A percentile compares a stretch with the other conserved stretches of the same genome.
Evolutionary conservation across 306 rosid genomes (phyloP).

Genomic region (Carpinus viminea): DNA sequence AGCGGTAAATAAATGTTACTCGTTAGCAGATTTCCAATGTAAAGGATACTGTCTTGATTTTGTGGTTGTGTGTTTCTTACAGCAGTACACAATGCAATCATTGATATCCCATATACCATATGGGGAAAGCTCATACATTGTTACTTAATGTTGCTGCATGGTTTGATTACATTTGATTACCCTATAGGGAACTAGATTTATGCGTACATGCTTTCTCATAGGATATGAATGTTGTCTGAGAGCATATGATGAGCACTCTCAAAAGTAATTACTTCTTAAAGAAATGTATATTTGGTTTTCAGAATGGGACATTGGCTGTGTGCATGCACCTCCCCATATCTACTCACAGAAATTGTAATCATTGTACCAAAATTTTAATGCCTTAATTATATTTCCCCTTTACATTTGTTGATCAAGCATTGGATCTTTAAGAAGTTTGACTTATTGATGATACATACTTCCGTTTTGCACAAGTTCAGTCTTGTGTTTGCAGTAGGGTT

Average conservation of each 20-base stretch:
- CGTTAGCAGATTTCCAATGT: neutral
- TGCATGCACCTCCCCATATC: neutral
- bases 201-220: neutral
- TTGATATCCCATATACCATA: neutral
- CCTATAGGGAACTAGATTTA: too few species aligned
- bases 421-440: neutral
- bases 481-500: constrained; percentile 5
- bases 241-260: neutral
- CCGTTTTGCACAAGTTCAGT: neutral
- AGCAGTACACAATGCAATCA: neutral
- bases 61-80: neutral
- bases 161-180: neutral
- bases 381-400: too few species aligned
- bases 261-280: constrained; percentile 3
- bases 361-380: neutral
- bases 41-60: neutral
- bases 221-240: neutral
- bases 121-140: neutral
- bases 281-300: neutral
- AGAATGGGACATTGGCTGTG: neutral
- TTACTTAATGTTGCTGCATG: neutral
- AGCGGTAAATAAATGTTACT: neutral
- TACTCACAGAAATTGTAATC: neutral
- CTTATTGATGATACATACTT: neutral
- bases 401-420: neutral